phyloP scores from a whole-genome alignment of 495 filamentous ascomycete genomes.

The Trichoderma reesei region DNA sequence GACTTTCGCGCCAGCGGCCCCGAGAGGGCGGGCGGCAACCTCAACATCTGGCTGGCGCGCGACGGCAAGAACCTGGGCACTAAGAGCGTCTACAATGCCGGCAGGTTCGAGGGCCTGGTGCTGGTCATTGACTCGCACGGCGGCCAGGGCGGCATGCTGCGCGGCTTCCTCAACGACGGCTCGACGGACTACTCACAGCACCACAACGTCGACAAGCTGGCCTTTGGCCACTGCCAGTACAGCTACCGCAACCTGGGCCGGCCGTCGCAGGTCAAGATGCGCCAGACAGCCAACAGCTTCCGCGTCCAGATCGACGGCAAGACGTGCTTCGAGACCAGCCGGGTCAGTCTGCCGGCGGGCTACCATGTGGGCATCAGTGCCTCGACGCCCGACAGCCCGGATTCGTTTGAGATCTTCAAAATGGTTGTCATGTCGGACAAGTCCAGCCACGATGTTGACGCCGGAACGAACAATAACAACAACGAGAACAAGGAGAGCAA shows the following conservation, averaged over 20 bases:
- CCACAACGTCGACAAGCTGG: constrained; percentile 68
- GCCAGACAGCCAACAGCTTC: constrained; percentile 53
- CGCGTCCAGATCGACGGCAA: constrained; percentile 73
- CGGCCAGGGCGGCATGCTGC: constrained; percentile 66
- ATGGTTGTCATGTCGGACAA: constrained; percentile 55
- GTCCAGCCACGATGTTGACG: constrained; percentile 18
- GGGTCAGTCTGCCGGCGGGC: constrained; percentile 64
- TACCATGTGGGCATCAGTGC: constrained; percentile 85
- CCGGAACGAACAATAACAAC: constrained; percentile 27
- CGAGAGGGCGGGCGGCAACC: constrained; percentile 77
- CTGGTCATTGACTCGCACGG: constrained; percentile 83
- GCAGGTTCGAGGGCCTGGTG: constrained; percentile 75
- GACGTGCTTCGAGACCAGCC: constrained; percentile 73
- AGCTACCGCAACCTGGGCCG: constrained; percentile 85
- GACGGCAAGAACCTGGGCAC: constrained; percentile 58
- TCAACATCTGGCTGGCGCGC: constrained; percentile 86
- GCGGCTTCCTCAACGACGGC: constrained; percentile 93
- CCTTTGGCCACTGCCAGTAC: constrained; percentile 90
- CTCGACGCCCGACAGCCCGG: constrained; percentile 78
- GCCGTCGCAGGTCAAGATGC: constrained; percentile 64
- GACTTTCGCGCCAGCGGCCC: constrained; percentile 81
- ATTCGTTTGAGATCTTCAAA: constrained; percentile 91
- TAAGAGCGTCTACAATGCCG: constrained; percentile 71
- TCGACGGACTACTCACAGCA: constrained; percentile 69
- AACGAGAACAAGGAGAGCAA: constrained; percentile 21